Conservation (phyloP, 768 basidiomycete species). For the Xerocomellus intermedius region DNA sequence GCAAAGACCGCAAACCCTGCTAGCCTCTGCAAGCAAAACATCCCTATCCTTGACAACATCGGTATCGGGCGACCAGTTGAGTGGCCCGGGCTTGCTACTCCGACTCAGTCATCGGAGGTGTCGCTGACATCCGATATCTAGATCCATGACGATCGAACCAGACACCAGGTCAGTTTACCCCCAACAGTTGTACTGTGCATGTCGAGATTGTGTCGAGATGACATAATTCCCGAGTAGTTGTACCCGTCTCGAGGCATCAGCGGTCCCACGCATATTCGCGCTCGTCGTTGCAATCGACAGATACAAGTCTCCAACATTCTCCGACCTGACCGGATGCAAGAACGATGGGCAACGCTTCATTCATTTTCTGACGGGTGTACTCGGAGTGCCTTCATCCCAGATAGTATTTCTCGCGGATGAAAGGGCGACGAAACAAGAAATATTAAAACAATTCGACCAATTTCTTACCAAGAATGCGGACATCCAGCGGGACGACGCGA, state of each 20-base stretch:
- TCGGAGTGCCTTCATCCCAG: conserved; percentile 12
- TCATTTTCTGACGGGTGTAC: conserved; percentile 4
- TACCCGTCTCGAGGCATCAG: background rate
- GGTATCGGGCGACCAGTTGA: conserved; percentile 11
- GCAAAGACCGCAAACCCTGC: background rate
- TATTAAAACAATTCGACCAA: conserved; percentile 1
- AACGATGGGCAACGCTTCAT: conserved; percentile 18
- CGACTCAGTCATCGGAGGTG: background rate
- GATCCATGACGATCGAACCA: conserved; percentile 3
- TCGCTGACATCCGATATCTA: conserved; percentile 1
- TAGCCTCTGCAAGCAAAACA: background rate
- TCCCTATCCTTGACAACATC: background rate
- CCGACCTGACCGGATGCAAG: conserved; percentile 14
- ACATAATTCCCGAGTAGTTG: background rate
- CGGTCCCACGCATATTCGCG: conserved; percentile 15
- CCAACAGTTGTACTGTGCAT: background rate
- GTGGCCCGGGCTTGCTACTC: background rate
- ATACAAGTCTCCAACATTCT: background rate
- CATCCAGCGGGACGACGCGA: conserved; percentile 15
- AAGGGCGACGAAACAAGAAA: conserved; percentile 7
- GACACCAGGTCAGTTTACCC: conserved; percentile 3
- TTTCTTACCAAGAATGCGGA: conserved; percentile 11
- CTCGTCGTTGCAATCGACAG: conserved; percentile 17
- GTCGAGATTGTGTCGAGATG: background rate
- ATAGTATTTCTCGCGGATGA: conserved; percentile 17